Percentiles rank a stretch among this genome's conserved stretches.
Conservation (phyloP, 1,284 basidiomycete species). For the Ustilago hordei region DNA sequence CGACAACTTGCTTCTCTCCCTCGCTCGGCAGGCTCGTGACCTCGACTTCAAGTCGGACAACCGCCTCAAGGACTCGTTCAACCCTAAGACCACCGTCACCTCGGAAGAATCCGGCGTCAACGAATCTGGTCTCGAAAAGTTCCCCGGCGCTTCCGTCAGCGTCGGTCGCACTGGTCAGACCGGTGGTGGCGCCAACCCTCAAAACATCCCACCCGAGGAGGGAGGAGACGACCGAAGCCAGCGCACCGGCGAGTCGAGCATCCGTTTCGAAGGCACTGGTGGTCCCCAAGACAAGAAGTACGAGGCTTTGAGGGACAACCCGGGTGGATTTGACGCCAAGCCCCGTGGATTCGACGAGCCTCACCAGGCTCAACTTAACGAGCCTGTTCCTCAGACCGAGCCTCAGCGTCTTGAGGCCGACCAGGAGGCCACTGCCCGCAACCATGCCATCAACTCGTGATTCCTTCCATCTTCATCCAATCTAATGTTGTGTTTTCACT, state of each 20-base stretch:
- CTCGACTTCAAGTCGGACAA: conserved; percentile 52
- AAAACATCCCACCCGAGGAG: conserved; percentile 60
- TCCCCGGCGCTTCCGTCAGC: conserved; percentile 53
- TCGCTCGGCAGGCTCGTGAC: conserved; percentile 28
- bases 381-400: conserved; percentile 53
- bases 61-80: conserved; percentile 50
- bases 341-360: conserved; percentile 47
- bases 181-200: conserved; percentile 57
- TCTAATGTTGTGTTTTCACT: not conserved
- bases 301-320: conserved; percentile 51
- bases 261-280: conserved; percentile 56
- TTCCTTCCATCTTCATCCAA: not conserved
- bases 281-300: conserved; percentile 59
- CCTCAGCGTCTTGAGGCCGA: conserved; percentile 55
- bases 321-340: conserved; percentile 52
- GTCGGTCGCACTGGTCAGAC: conserved; percentile 58
- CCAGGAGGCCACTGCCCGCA: conserved; percentile 49
- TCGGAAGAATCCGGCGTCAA: conserved; percentile 58
- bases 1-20: not conserved
- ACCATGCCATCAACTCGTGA: conserved; percentile 52
- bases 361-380: conserved; percentile 46
- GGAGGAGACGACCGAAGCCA: conserved; percentile 53
- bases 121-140: conserved; percentile 52
- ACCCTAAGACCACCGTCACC: conserved; percentile 52
- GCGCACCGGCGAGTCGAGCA: conserved; percentile 52